Evolutionary conservation across 352 stramenopile species (phyloP).

Genomic region (Phytophthora niederhauseri): DNA sequence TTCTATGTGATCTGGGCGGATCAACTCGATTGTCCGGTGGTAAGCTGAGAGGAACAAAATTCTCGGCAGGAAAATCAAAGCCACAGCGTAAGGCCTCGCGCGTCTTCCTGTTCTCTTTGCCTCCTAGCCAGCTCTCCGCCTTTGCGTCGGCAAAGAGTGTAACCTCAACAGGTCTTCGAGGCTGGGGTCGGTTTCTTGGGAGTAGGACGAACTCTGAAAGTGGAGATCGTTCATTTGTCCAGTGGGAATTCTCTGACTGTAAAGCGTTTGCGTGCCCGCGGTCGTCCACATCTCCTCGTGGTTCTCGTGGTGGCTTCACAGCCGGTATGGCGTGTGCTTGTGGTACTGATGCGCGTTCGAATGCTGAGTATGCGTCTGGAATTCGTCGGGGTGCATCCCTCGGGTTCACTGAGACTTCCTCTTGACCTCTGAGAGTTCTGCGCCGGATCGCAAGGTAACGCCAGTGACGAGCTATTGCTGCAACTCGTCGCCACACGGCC

Average conservation of each 20-base stretch:
- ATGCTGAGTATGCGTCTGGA: conserved; percentile 14
- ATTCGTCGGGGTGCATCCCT: conserved; percentile 7
- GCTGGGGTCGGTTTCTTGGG: conserved; percentile 43
- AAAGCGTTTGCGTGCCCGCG: background rate
- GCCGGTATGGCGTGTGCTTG: background rate
- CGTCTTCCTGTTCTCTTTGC: conserved; percentile 2
- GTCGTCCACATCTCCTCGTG: background rate
- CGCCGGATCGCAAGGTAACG: conserved; percentile 26
- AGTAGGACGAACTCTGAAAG: conserved; percentile 45
- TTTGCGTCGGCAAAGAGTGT: conserved; percentile 22
- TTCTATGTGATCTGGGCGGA: background rate
- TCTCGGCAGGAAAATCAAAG: conserved; percentile 35
- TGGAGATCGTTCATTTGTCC: conserved; percentile 16
- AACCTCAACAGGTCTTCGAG: conserved; percentile 42
- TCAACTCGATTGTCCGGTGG: background rate
- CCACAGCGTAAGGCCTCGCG: conserved; percentile 31
- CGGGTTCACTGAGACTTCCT: background rate
- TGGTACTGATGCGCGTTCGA: background rate
- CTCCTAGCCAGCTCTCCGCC: background rate
- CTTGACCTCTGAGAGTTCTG: conserved; percentile 12
- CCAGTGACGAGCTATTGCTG: conserved; percentile 44
- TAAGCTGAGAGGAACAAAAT: conserved; percentile 15
- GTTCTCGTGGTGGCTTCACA: background rate
- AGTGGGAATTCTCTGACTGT: conserved; percentile 5
- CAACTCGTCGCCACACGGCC: conserved; percentile 37